These are phyloP conservation scores for Kodamaea neixiangensis DNA, from an alignment of 805 yeast species.

Conservation along the genomic window DNA sequence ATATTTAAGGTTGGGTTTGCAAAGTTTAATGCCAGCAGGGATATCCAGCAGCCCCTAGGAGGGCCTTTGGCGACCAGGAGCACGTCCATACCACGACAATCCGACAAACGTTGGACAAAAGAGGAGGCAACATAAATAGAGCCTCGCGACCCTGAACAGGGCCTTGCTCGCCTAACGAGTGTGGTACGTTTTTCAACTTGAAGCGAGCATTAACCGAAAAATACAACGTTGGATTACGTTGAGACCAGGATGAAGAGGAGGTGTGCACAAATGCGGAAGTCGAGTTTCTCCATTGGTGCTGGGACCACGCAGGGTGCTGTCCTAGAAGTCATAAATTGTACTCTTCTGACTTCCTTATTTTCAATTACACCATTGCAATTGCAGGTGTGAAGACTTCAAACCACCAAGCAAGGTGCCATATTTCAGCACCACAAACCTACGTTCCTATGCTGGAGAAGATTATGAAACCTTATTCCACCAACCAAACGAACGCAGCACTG, in stretches of 20 bases:
- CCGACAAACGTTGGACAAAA: not conserved
- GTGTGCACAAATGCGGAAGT: not conserved
- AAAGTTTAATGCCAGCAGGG: not conserved
- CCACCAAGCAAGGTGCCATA: not conserved
- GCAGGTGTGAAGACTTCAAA: not conserved
- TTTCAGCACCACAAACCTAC: not conserved
- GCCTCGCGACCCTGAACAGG: not conserved
- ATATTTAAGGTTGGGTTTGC: not conserved
- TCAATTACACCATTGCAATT: constrained; percentile 1
- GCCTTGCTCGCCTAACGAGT: not conserved
- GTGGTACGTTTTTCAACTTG: not conserved
- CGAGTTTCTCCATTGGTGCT: not conserved
- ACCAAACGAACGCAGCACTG: not conserved
- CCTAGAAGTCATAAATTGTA: not conserved
- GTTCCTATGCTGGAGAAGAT: constrained; percentile 1
- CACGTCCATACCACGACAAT: not conserved
- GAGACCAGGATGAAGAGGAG: not conserved
- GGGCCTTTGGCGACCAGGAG: not conserved
- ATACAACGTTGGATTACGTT: not conserved
- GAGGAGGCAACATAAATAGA: not conserved
- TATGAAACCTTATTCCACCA: not conserved
- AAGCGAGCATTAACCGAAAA: not conserved
- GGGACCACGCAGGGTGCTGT: constrained; percentile 2
- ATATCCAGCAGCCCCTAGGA: not conserved
- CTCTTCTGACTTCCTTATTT: not conserved